Evolutionary conservation across 768 basidiomycete species (phyloP).

Genomic region (Pleurotus tuoliensis): DNA sequence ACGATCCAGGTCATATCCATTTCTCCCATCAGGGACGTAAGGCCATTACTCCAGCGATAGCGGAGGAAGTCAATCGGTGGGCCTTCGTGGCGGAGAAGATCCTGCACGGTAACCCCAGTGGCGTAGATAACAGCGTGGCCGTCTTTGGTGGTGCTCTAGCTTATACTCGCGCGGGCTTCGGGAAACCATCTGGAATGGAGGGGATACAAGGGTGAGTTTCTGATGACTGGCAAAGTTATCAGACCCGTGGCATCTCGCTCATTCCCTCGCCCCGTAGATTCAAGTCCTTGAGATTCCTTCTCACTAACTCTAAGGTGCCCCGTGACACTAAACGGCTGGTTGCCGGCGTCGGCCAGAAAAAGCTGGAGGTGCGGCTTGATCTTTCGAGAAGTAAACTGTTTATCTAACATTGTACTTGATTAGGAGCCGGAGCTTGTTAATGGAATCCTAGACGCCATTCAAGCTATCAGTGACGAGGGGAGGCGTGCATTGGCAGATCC

Average conservation of each 20-base stretch:
- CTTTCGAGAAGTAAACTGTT: neutral
- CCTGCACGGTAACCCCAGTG: constrained; percentile 94
- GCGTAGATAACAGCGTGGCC: constrained; percentile 93
- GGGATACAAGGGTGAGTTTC: constrained; percentile 74
- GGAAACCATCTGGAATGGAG: constrained; percentile 79
- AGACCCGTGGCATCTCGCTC: neutral
- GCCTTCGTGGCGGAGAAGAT: constrained; percentile 96
- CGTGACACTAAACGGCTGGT: constrained; percentile 94
- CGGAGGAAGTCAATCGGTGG: constrained; percentile 86
- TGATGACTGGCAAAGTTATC: constrained; percentile 3
- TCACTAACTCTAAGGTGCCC: constrained; percentile 91
- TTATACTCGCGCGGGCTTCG: constrained; percentile 81
- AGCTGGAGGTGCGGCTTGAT: constrained; percentile 42
- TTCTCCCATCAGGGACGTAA: constrained; percentile 62
- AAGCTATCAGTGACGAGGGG: constrained; percentile 82
- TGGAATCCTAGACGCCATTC: constrained; percentile 75
- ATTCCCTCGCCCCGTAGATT: constrained; percentile 49
- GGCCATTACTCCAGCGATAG: constrained; percentile 57
- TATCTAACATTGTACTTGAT: constrained; percentile 6
- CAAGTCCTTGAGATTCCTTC: constrained; percentile 83
- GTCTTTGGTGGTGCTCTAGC: constrained; percentile 90
- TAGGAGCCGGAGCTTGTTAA: constrained; percentile 87
- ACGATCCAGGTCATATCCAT: constrained; percentile 47
- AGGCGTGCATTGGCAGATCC: constrained; percentile 68
- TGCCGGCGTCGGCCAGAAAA: constrained; percentile 78